Base-by-base conservation (phyloP, 768 basidiomycete genomes). In the Mycena polygramma region DNA sequence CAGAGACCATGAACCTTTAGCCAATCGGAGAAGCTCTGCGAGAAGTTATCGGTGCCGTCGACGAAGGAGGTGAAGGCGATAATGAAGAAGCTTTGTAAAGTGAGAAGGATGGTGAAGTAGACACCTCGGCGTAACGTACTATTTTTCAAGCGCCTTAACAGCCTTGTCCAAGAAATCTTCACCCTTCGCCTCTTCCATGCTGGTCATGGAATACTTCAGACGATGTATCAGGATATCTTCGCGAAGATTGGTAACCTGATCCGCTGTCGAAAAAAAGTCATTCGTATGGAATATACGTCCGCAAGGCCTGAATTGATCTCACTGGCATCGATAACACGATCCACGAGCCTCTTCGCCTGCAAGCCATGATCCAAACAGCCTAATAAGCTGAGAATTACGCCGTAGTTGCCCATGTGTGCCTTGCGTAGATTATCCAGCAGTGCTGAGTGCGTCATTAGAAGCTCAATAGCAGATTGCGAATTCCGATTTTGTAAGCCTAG, bases 61-160 rank as follows among this genome's bases (percentile, higher is more conserved):
- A 97, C 91, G 74, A 93, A 99, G 69, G 91, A 94, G 3, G 96
- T 93, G 75, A 98, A 99, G 0, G 93, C 94, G 68, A 99, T 93
- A 74, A 96, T 89, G 81, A 98, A 98, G 83, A 97, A 98, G 79
- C 94, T 96, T 66, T 13, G 53, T 57, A 19, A 62, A 22, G 35
- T 63, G 37, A 36, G 45, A 22, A 73, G 20, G 17, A 10, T 5
- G n/a, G 19, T 11, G 26, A 66, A 35, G 35, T 30, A 61, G n/a
- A n/a, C 13, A 63, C 37, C 52, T 43, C 19, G 41, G 3, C 72
- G 37, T 20, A 20, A 80, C 91, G n/a, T 73, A 94, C 94, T 96
- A 97, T 87, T 96, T 95, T 81, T 97, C 95, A 49, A 97, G 78
- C 9, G 94, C 89, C 75, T 91, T 92, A 13, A 86, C 87, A 22